Conservation (phyloP, 2,329 filamentous ascomycete genomes). For the Helminthosporium solani region DNA sequence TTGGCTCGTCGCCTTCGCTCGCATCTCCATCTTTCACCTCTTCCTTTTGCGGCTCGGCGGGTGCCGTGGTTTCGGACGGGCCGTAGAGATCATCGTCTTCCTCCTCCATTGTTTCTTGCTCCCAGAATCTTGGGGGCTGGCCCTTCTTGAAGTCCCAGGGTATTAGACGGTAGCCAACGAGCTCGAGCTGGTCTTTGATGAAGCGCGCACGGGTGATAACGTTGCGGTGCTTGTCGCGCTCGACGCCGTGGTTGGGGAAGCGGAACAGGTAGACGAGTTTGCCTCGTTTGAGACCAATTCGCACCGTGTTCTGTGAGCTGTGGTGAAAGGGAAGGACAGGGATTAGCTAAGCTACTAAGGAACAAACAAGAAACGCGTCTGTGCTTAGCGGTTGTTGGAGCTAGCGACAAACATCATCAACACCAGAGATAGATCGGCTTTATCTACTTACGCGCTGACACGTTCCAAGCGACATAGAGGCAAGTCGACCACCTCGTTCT, state of each 20-base stretch:
- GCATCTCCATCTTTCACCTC: conserved; percentile 42
- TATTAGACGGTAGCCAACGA: conserved; percentile 20
- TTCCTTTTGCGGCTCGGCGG: conserved; percentile 21
- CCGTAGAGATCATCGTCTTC: conserved; percentile 56
- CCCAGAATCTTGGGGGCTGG: conserved; percentile 24
- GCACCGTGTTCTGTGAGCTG: conserved; percentile 15
- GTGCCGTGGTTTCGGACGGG: conserved; percentile 29
- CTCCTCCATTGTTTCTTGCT: conserved; percentile 47
- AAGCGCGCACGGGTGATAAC: conserved; percentile 26
- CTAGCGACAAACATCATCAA: neutral
- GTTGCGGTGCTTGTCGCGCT: conserved; percentile 30
- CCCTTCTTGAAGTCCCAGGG: conserved; percentile 29
- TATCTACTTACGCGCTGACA: conserved; percentile 18
- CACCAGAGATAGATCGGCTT: neutral
- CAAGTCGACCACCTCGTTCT: conserved; percentile 18
- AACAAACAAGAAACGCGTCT: too few species aligned
- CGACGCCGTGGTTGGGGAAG: conserved; percentile 23
- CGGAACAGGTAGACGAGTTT: conserved; percentile 27
- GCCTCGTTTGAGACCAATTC: conserved; percentile 23
- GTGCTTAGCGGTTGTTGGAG: conserved; percentile 14
- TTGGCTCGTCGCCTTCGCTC: conserved; percentile 45
- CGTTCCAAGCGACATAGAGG: conserved; percentile 23
- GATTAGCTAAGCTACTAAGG: conserved; percentile 29
- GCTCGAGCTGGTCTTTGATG: conserved; percentile 21
- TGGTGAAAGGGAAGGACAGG: conserved; percentile 7